Percentiles rank a stretch among this genome's conserved stretches.
These are phyloP conservation scores for Epichloe uncinata DNA, from an alignment of 2,329 filamentous ascomycete species.

Conservation along the genomic window DNA sequence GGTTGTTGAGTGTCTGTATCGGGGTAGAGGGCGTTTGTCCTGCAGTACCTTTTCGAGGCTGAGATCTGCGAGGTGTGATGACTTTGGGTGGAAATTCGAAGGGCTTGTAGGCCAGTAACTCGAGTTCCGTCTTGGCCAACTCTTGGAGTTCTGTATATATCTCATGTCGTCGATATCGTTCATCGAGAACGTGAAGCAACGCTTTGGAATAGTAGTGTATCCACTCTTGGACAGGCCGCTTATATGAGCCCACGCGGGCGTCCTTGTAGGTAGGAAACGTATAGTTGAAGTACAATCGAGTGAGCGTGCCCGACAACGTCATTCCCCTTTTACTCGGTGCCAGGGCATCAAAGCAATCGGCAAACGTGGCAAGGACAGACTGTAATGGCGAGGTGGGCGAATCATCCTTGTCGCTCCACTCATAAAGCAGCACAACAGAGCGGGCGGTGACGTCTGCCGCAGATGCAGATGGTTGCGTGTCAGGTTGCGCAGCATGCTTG, in stretches of 20 bases:
- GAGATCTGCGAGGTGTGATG: constrained; percentile 12
- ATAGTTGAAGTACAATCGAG: constrained; percentile 20
- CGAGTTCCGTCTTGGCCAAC: constrained; percentile 14
- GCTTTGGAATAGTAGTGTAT: constrained; percentile 30
- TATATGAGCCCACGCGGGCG: constrained; percentile 21
- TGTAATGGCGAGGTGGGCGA: constrained; percentile 12
- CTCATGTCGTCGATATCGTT: constrained; percentile 19
- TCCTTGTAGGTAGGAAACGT: constrained; percentile 17
- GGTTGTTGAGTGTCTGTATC: constrained; percentile 2
- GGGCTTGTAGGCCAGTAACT: constrained; percentile 14
- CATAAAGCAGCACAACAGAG: constrained; percentile 1
- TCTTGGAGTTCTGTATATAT: constrained; percentile 23
- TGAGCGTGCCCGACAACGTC: constrained; percentile 11
- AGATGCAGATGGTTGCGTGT: neutral
- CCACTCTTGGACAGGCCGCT: constrained; percentile 27
- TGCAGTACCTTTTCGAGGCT: neutral
- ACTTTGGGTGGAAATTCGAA: constrained; percentile 15
- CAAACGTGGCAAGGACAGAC: constrained; percentile 15
- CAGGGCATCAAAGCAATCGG: constrained; percentile 9
- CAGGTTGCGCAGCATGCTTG: neutral
- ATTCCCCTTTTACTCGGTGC: constrained; percentile 12
- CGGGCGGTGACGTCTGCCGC: neutral
- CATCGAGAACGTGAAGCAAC: constrained; percentile 23
- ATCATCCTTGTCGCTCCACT: neutral
- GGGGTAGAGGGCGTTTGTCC: constrained; percentile 2